Percentiles rank a stretch among this genome's conserved stretches.
Conservation (phyloP, 345 rosid genomes). For the Linum lewisii region DNA sequence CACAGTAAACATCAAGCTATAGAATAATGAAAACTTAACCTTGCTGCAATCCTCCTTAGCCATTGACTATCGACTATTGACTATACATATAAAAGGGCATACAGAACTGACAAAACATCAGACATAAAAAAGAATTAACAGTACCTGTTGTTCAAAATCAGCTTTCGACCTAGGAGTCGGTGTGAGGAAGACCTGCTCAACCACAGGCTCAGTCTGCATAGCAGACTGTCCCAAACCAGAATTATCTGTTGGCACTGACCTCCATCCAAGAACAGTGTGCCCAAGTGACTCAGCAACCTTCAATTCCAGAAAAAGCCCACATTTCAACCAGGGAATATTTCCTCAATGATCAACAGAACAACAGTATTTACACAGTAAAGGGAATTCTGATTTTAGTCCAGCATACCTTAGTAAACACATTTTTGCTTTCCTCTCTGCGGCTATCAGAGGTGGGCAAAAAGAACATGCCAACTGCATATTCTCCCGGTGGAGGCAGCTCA, state of each 20-base stretch:
- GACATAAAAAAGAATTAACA: not conserved
- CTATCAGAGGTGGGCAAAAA: constrained; percentile 69
- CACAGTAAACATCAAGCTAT: not conserved
- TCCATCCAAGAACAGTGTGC: constrained; percentile 90
- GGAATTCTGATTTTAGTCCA: not conserved
- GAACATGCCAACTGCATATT: constrained; percentile 95
- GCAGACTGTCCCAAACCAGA: constrained; percentile 78
- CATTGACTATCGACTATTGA: not conserved
- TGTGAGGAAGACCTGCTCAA: constrained; percentile 91
- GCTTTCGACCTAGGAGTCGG: constrained; percentile 57
- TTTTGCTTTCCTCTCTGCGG: constrained; percentile 75
- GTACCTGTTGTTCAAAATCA: constrained; percentile 90
- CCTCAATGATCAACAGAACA: not conserved
- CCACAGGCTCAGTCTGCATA: constrained; percentile 77
- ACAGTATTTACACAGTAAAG: not conserved
- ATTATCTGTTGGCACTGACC: constrained; percentile 81
- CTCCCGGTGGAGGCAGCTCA: constrained; percentile 65
- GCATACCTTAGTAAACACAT: constrained; percentile 74
- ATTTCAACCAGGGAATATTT: not conserved
- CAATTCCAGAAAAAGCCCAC: not conserved
- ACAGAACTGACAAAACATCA: not conserved
- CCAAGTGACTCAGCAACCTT: constrained; percentile 98
- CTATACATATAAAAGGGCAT: not conserved
- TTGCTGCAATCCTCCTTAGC: not conserved
- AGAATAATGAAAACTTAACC: not conserved